phyloP scores from a whole-genome alignment of 2,329 filamentous ascomycete genomes.

The Plectosphaerella sp. region DNA sequence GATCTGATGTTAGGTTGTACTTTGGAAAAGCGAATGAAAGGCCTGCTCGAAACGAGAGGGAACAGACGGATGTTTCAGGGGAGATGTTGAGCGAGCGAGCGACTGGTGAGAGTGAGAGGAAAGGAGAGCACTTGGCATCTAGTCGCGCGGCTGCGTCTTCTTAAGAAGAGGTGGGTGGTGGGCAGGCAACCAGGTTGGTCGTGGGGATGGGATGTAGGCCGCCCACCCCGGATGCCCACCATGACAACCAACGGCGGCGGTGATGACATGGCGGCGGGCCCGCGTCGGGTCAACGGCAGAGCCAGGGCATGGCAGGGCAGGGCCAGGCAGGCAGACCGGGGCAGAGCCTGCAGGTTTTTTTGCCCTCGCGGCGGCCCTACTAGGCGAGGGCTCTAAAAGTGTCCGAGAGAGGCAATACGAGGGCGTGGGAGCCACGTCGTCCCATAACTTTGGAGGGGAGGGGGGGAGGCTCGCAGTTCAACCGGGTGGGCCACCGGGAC shows the following conservation, averaged over 20 bases:
- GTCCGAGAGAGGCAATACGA: background rate
- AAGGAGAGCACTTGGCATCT: background rate
- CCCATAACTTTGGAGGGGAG: background rate
- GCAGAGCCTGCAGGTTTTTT: background rate
- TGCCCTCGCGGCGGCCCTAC: background rate
- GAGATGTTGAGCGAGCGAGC: background rate
- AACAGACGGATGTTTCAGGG: background rate
- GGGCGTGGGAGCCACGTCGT: background rate
- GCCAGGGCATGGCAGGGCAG: background rate
- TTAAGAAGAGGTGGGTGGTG: background rate
- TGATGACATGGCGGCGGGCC: background rate
- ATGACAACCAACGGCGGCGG: background rate
- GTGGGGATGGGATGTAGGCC: no score
- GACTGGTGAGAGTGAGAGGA: background rate
- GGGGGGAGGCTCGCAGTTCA: background rate
- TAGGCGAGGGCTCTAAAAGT: background rate
- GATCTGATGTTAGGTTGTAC: conserved; percentile 11
- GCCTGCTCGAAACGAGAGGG: conserved; percentile 28
- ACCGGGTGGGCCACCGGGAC: background rate
- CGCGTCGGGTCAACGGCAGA: background rate
- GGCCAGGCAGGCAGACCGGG: no score
- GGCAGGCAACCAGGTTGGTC: no score
- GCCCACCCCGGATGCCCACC: background rate
- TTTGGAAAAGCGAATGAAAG: conserved; percentile 18
- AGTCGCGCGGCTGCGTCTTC: background rate